These are phyloP conservation scores for Fusarium burgessii DNA, from an alignment of 2,329 filamentous ascomycete genomes.

Conservation along the genomic window DNA sequence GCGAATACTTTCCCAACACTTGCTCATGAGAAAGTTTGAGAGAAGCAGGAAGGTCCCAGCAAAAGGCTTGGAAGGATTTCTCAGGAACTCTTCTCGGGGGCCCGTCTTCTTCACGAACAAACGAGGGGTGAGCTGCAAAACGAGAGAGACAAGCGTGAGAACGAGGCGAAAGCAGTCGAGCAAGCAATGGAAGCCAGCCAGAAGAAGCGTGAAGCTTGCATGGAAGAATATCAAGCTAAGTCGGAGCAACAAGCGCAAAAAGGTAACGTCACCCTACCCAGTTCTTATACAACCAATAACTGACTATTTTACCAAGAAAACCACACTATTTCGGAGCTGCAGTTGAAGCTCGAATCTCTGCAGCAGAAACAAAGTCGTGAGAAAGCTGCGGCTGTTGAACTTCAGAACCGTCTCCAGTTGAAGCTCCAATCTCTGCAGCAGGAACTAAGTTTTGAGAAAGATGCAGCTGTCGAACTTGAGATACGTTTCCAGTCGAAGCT, in stretches of 20 bases:
- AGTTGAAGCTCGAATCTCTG: too few relatives aligned
- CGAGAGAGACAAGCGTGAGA: slow-evolving; percentile 45
- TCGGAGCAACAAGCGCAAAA: slow-evolving; percentile 37
- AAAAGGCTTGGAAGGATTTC: neutral
- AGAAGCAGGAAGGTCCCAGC: neutral
- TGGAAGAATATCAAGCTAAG: slow-evolving; percentile 46
- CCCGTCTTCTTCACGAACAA: slow-evolving; percentile 50
- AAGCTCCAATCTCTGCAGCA: too few relatives aligned
- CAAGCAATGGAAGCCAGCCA: slow-evolving; percentile 45
- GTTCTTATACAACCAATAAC: too few relatives aligned
- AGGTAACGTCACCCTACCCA: too few relatives aligned
- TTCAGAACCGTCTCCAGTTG: too few relatives aligned
- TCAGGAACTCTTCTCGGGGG: slow-evolving; percentile 55
- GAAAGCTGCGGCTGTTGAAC: too few relatives aligned
- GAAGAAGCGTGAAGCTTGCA: slow-evolving; percentile 50
- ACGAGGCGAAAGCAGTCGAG: slow-evolving; percentile 43
- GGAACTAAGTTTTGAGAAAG: too few relatives aligned
- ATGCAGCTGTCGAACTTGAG: too few relatives aligned
- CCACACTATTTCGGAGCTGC: too few relatives aligned
- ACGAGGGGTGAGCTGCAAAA: slow-evolving; percentile 51
- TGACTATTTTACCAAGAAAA: neutral
- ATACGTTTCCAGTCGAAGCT: too few relatives aligned
- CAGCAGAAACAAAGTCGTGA: too few relatives aligned
- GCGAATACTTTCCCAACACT: neutral
- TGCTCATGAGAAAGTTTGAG: too few relatives aligned